phyloP scores from a whole-genome alignment of 1,284 basidiomycete species.

The Ceratobasidium sp. region DNA sequence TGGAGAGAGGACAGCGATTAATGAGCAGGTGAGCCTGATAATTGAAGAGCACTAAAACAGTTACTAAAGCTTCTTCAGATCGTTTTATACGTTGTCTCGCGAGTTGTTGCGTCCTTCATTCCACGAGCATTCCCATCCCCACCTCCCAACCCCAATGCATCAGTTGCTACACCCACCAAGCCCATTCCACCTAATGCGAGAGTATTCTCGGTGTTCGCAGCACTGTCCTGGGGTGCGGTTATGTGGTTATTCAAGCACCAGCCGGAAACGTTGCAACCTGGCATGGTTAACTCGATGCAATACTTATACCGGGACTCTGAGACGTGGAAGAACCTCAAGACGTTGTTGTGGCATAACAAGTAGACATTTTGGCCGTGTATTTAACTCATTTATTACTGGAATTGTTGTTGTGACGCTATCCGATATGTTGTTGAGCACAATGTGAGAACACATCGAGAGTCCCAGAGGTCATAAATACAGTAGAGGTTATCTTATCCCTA shows the following conservation, averaged over 20 bases:
- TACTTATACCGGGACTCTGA: conserved; percentile 88
- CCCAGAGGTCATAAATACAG: conserved; percentile 15
- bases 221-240: conserved; percentile 93
- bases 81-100: conserved; percentile 94
- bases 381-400: neutral
- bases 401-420: too few species aligned
- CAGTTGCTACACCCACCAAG: conserved; percentile 60
- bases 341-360: conserved; percentile 84
- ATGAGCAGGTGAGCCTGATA: conserved; percentile 85
- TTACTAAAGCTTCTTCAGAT: conserved; percentile 68
- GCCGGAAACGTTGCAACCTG: conserved; percentile 90
- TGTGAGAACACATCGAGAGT: neutral
- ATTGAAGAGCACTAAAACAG: neutral
- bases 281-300: conserved; percentile 88
- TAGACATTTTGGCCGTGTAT: conserved; percentile 55
- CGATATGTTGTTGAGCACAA: neutral
- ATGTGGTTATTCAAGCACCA: conserved; percentile 96
- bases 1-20: conserved; percentile 94
- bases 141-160: conserved; percentile 56
- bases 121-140: conserved; percentile 75
- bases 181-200: conserved; percentile 84
- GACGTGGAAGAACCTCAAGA: conserved; percentile 76
- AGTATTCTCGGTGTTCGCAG: conserved; percentile 91
- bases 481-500: conserved; percentile 5
- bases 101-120: conserved; percentile 88